A percentile compares a stretch with the other conserved stretches of the same genome.
Evolutionary conservation across 768 basidiomycete genomes (phyloP).

Genomic region (Hydnomerulius pinastri): DNA sequence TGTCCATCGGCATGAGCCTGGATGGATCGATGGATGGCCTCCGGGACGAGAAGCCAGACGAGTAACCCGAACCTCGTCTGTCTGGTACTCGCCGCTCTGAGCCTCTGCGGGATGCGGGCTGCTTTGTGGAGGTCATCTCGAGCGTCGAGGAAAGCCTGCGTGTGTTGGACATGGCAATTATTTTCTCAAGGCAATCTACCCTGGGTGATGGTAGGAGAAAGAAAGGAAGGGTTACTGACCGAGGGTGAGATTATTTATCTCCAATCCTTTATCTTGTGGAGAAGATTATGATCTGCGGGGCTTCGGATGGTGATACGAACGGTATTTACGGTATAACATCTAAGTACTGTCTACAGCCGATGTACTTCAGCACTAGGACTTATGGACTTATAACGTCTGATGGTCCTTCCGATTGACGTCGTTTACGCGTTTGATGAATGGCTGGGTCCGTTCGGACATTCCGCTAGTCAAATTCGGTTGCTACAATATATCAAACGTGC

Average conservation of each 20-base stretch:
- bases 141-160: conserved; percentile 30
- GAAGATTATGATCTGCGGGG: neutral
- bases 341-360: no score
- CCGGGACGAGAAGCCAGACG: conserved; percentile 52
- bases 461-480: no score
- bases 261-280: conserved; percentile 10
- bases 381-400: no score
- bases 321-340: no score
- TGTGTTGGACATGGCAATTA: conserved; percentile 14
- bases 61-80: conserved; percentile 49
- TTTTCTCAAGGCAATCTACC: conserved; percentile 6
- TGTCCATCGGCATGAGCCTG: conserved; percentile 78
- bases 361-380: no score
- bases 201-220: conserved; percentile 14
- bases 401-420: no score
- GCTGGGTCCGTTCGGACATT: no score
- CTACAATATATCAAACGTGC: no score
- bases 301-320: no score
- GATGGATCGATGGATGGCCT: conserved; percentile 77
- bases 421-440: no score
- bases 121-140: conserved; percentile 34
- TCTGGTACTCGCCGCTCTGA: conserved; percentile 47
- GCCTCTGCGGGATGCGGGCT: conserved; percentile 42
- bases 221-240: neutral
- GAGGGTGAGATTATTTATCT: conserved; percentile 2